phyloP scores from a whole-genome alignment of 1,284 basidiomycete genomes.

The Sphaerobolus stellatus region DNA sequence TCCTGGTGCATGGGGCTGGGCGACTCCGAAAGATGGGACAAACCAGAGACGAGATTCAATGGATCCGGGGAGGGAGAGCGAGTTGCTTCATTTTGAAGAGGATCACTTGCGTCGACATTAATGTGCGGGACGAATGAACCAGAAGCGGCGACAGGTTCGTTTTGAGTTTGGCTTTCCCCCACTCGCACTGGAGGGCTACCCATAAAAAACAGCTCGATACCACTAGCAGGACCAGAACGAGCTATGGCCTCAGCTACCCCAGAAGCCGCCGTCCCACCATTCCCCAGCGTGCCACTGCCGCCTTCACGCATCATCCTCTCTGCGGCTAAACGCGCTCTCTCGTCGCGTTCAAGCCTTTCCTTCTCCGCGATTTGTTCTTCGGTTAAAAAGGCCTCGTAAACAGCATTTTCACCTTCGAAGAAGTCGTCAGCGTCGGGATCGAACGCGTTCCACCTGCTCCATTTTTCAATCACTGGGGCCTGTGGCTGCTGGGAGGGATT shows the following conservation, averaged over 20 bases:
- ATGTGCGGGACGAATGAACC: too few relatives aligned
- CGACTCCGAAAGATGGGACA: constrained; percentile 6
- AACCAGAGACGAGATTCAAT: not conserved
- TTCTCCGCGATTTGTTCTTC: constrained; percentile 22
- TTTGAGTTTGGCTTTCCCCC: too few relatives aligned
- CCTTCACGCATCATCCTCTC: constrained; percentile 3
- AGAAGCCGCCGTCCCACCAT: not conserved
- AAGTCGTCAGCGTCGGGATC: constrained; percentile 82
- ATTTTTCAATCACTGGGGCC: constrained; percentile 41
- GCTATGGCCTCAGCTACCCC: not conserved
- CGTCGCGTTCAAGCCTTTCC: not conserved
- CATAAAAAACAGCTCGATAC: not conserved
- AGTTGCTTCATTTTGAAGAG: not conserved
- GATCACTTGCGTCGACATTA: not conserved
- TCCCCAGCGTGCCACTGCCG: not conserved
- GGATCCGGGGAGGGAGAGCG: not conserved
- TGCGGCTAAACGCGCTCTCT: not conserved
- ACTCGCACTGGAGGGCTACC: not conserved
- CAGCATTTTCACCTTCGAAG: constrained; percentile 54
- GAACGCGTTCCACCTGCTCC: constrained; percentile 66
- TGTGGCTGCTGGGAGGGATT: constrained; percentile 3
- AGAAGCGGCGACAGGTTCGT: not conserved
- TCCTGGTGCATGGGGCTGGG: constrained; percentile 1
- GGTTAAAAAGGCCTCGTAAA: constrained; percentile 66
- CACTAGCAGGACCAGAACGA: not conserved